phyloP scores from a whole-genome alignment of 2,329 filamentous ascomycete species.

The Acrocalymma vagum region DNA sequence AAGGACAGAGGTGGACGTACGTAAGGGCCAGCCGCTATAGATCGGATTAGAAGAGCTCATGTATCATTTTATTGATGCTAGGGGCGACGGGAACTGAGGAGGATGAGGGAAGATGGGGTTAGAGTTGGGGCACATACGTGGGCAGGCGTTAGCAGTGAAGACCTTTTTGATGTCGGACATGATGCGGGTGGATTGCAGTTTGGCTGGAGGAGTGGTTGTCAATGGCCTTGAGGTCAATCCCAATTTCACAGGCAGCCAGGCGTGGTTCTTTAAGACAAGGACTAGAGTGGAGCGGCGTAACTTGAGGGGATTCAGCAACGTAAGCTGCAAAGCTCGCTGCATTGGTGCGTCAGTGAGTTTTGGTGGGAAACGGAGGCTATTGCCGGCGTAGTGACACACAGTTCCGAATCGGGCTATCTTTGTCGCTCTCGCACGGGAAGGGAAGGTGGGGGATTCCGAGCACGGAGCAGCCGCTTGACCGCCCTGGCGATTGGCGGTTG shows the following conservation, averaged over 20 bases:
- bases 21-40: constrained; percentile 52
- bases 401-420: constrained; percentile 2
- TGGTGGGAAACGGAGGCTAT: constrained; percentile 34
- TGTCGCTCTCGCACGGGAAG: not conserved
- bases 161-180: constrained; percentile 57
- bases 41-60: constrained; percentile 14
- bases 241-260: too few relatives aligned
- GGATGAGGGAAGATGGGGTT: too few relatives aligned
- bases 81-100: too few relatives aligned
- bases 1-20: constrained; percentile 40
- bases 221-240: too few relatives aligned
- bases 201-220: not conserved
- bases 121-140: constrained; percentile 49
- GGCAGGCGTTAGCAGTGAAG: constrained; percentile 51
- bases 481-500: not conserved
- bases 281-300: too few relatives aligned
- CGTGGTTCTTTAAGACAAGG: too few relatives aligned
- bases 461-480: not conserved
- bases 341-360: constrained; percentile 18
- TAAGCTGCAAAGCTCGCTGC: constrained; percentile 2
- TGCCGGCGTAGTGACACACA: constrained; percentile 17
- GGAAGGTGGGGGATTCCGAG: constrained; percentile 15
- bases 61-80: not conserved
- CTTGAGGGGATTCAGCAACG: too few relatives aligned
- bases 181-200: constrained; percentile 10